Percentiles rank a stretch among this genome's conserved stretches.
Evolutionary conservation across 1,139 yeast species (phyloP).

Genomic region (Torulaspora pretoriensis): DNA sequence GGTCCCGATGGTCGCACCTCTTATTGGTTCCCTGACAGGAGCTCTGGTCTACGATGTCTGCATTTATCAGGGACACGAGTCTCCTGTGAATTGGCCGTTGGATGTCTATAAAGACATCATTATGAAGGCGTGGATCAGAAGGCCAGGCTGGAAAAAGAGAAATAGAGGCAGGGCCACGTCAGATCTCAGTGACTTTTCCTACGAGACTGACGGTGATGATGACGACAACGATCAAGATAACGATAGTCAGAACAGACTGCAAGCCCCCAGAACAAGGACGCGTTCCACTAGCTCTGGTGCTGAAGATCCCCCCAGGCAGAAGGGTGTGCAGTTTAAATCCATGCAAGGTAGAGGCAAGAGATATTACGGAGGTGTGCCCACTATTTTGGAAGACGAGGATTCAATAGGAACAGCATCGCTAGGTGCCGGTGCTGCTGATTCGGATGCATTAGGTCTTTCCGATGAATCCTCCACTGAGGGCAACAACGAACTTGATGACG

Average conservation of each 20-base stretch:
- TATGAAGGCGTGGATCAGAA: conserved; percentile 28
- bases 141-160: conserved; percentile 32
- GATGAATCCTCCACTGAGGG: conserved; percentile 18
- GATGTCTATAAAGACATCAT: conserved; percentile 28
- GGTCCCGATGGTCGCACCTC: conserved; percentile 48
- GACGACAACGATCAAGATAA: conserved; percentile 10
- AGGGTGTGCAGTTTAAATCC: conserved; percentile 31
- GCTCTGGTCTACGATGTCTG: conserved; percentile 46
- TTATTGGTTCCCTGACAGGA: conserved; percentile 44
- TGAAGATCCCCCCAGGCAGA: conserved; percentile 24
- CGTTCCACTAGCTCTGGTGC: conserved; percentile 11
- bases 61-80: conserved; percentile 47
- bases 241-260: conserved; percentile 6
- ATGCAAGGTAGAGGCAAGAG: conserved; percentile 26
- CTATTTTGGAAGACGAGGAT: conserved; percentile 31
- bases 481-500: conserved; percentile 5
- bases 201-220: conserved; percentile 24
- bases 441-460: conserved; percentile 15
- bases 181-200: conserved; percentile 32
- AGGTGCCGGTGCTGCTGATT: conserved; percentile 19
- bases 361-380: conserved; percentile 30
- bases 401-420: conserved; percentile 26
- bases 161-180: conserved; percentile 28
- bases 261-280: conserved; percentile 20
- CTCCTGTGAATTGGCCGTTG: conserved; percentile 44